Evolutionary conservation across 768 basidiomycete genomes (phyloP).

Genomic region (Asterophora lycoperdoides): DNA sequence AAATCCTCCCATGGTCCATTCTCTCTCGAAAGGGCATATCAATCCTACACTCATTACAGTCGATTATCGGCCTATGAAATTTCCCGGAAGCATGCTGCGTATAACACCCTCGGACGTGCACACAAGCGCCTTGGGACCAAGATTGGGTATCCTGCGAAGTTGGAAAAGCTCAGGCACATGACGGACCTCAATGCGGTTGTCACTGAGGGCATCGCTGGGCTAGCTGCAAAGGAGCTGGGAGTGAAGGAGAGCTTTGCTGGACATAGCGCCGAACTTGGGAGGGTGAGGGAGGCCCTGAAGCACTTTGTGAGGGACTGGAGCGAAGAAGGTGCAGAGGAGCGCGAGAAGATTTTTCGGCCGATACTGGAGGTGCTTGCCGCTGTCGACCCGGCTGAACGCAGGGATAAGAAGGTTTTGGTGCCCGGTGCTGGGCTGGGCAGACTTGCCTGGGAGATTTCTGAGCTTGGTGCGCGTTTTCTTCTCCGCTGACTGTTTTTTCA

Average conservation of each 20-base stretch:
- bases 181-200: conserved; percentile 36
- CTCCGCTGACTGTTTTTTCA: background rate
- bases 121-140: conserved; percentile 47
- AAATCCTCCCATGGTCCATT: conserved; percentile 30
- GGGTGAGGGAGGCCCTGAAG: conserved; percentile 57
- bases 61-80: conserved; percentile 40
- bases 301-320: conserved; percentile 75
- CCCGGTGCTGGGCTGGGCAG: conserved; percentile 64
- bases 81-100: conserved; percentile 37
- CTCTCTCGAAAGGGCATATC: conserved; percentile 40
- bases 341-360: conserved; percentile 51
- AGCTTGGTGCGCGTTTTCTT: conserved; percentile 39
- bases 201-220: conserved; percentile 36
- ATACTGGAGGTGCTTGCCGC: conserved; percentile 45
- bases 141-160: conserved; percentile 52
- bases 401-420: conserved; percentile 44
- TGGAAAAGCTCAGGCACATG: conserved; percentile 39
- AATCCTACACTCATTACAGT: conserved; percentile 42
- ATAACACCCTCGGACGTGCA: conserved; percentile 36
- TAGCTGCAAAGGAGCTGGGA: conserved; percentile 30
- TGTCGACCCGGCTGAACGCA: conserved; percentile 26
- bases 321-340: conserved; percentile 48
- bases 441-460: conserved; percentile 64
- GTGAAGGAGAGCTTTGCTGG: conserved; percentile 12
- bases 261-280: conserved; percentile 36